Base-by-base conservation (phyloP, 1,284 basidiomycete genomes). In the Filobasidium uniguttulatum region DNA sequence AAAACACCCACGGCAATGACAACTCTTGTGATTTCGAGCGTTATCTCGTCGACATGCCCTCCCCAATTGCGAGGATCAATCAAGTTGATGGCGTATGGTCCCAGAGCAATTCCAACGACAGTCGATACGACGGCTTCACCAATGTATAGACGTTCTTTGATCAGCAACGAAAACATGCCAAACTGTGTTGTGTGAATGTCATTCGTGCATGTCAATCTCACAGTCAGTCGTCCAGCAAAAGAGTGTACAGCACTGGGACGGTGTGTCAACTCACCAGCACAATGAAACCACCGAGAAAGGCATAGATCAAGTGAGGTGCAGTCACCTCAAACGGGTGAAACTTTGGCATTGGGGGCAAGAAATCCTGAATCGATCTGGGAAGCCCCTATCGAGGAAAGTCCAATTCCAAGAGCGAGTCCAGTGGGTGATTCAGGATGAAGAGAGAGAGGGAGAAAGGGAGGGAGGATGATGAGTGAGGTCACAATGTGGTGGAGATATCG, bases 91-190 rank as follows among this genome's bases (percentile, higher is more conserved):
- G 81, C 82, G 63, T 91, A 85, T 3, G 89, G 91, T 28, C 89
- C 84, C 55, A 97, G 82, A 56, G 93, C 85, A 63, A 97, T 85
- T 23, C 93, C 91, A 60, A 96, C 90, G 31, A 91, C 67, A 57
- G 94, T 94, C 2, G 94, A 90, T 75, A 89, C 85, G 57, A 85
- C 88, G 5, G 94, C 90, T 75, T 98, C 94, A 57, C 94, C 94
- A 55, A 97, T 81, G 64, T 96, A 98, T 28, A 96, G 71, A 75
- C 78, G 82, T 72, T 96, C 90, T 64, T 91, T 83, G 63, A 98
- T 79, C 60, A 96, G 81, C 20, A 91, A 76, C 9, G 86, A 88
- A 70, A 94, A 87, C 82, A 93, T 89, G 65, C 87, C 86, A 68
- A 94, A 96, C 83, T 87, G 20, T 1, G 37, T 25, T 51, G 41